Evolutionary conservation across 306 rosid species (phyloP).

Genomic region (Cicer bijugum): DNA sequence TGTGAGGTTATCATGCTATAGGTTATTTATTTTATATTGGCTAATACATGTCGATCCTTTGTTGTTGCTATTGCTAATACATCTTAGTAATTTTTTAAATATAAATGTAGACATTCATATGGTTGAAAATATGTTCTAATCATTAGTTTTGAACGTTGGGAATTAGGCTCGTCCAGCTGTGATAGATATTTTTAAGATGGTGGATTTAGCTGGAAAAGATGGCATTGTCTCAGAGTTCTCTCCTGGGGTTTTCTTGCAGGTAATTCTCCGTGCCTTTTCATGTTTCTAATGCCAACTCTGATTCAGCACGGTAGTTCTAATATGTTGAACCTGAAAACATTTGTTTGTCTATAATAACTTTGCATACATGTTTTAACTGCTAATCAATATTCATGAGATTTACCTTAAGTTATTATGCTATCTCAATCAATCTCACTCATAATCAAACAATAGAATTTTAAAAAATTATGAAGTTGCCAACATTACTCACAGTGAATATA

Average conservation of each 20-base stretch:
- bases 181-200: conserved; percentile 64
- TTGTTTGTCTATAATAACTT: conserved; percentile 19
- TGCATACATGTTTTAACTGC: conserved; percentile 20
- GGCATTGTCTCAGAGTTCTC: conserved; percentile 84
- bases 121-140: conserved; percentile 39
- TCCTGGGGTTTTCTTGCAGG: conserved; percentile 96
- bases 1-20: conserved; percentile 27
- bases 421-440: conserved; percentile 8
- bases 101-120: conserved; percentile 10
- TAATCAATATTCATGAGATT: conserved; percentile 32
- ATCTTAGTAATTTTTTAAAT: conserved; percentile 25
- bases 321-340: conserved; percentile 37
- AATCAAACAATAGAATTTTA: neutral
- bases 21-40: conserved; percentile 27
- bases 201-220: conserved; percentile 81
- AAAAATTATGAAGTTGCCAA: neutral
- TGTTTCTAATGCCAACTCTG: conserved; percentile 25
- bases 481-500: conserved; percentile 1
- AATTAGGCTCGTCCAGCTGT: conserved; percentile 91
- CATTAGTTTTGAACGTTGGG: conserved; percentile 43
- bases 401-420: neutral
- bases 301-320: conserved; percentile 28
- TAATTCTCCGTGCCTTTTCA: conserved; percentile 44
- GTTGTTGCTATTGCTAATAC: conserved; percentile 31
- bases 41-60: conserved; percentile 16